Base-by-base conservation (phyloP, 768 basidiomycete genomes). In the Kwoniella sp. region DNA sequence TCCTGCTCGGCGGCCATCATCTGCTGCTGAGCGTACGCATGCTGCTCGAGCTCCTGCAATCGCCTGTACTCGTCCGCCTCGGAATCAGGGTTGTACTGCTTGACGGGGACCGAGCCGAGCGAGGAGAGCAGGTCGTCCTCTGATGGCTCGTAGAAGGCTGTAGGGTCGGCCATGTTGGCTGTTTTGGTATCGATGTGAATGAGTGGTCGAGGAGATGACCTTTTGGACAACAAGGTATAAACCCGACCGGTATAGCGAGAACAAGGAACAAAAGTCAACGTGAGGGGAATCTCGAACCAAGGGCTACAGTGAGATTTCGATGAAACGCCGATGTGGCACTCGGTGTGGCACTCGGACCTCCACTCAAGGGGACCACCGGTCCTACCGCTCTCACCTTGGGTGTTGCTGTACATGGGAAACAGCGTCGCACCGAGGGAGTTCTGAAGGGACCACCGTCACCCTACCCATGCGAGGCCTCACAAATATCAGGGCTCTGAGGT, bases 131-230 rank as follows among this genome's bases (percentile, higher is more conserved):
- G 65, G 27, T 70, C 68, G 31, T 70, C 68, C 43, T 67, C 65
- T 45, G 64, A 62, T 15, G 68, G 60, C 43, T 70, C 68, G 68
- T 70, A 70, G 57, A 70, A 70, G 28, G 65, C 59, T 19, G 54
- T 67, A 47, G 68, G 68, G 53, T 70, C 65, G 43, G 68, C 68
- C 68, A 70, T 70, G 33, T 54, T 60, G 19, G 27, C n/a, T 10
- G 26, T 28, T 7, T 22, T 2, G 34, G 34, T 34, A 14, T 12
- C n/a, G n/a, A n/a, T n/a, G n/a, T n/a, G n/a, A n/a, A n/a, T n/a
- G n/a, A n/a, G n/a, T n/a, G 14, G 17, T 42, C 1, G 19, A 6
- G 26, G 12, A 23, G 27, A 22, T 29, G 44, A 37, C 7, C 46
- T 37, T 34, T 34, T 49, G 5, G 46, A 10, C 3, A 23, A 43